Conservation (phyloP, 352 stramenopile genomes). For the Phytophthora fragariae region DNA sequence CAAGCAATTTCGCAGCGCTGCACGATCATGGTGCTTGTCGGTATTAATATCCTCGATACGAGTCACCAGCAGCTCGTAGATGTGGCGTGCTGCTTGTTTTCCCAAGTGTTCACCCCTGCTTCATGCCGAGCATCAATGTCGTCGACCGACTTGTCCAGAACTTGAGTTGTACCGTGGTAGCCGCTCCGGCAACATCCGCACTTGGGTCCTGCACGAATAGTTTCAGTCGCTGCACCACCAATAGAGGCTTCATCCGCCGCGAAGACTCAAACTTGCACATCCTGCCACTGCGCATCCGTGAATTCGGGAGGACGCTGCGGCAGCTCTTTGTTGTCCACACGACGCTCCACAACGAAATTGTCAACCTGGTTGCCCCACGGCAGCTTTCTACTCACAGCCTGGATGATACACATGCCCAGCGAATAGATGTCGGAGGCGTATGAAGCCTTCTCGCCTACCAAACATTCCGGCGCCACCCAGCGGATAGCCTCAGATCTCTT, state of each 20-base stretch:
- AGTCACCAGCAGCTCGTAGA: slow-evolving; percentile 8
- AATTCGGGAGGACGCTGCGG: slow-evolving; percentile 4
- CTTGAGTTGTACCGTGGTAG: too few relatives aligned
- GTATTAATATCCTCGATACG: slow-evolving; percentile 4
- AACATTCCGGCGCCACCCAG: slow-evolving; percentile 4
- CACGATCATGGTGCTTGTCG: neutral
- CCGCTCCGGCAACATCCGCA: too few relatives aligned
- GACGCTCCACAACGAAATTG: slow-evolving; percentile 2
- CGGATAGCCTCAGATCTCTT: neutral
- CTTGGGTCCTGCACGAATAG: too few relatives aligned
- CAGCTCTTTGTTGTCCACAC: neutral
- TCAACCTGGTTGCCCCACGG: slow-evolving; percentile 4
- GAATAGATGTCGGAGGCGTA: slow-evolving; percentile 1
- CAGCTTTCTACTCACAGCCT: slow-evolving; percentile 11
- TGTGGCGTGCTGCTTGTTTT: too few relatives aligned
- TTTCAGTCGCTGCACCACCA: too few relatives aligned
- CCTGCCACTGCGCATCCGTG: slow-evolving; percentile 6
- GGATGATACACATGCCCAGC: slow-evolving; percentile 16
- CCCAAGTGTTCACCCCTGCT: too few relatives aligned
- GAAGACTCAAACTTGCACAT: slow-evolving; percentile 14
- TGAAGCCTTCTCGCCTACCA: slow-evolving; percentile 1
- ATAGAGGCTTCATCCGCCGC: too few relatives aligned
- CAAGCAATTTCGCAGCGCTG: neutral
- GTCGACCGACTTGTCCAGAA: too few relatives aligned
- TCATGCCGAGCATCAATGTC: too few relatives aligned